Evolutionary conservation across 169 alveolate genomes (phyloP).

Genomic region (Plasmodium yoelii): DNA sequence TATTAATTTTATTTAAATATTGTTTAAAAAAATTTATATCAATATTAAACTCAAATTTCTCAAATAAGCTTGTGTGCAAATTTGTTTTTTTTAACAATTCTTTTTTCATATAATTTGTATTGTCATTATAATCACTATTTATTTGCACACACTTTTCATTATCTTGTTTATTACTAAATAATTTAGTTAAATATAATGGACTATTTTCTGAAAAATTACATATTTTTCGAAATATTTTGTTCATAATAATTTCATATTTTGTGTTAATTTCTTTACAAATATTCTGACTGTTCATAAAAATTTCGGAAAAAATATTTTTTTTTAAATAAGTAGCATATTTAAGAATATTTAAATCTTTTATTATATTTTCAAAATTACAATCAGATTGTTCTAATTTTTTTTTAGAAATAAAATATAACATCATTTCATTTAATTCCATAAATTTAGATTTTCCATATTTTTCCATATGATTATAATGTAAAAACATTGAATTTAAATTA

Average conservation of each 20-base stretch:
- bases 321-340: constrained; percentile 21
- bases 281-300: background rate
- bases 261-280: background rate
- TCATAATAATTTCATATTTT: background rate
- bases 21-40: constrained; percentile 10
- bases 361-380: background rate
- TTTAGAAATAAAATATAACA: constrained; percentile 46
- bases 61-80: background rate
- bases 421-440: constrained; percentile 42
- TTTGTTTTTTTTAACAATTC: background rate
- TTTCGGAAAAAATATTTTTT: constrained; percentile 9
- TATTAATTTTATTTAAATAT: background rate
- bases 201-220: background rate
- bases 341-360: constrained; percentile 20
- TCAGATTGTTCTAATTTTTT: constrained; percentile 1
- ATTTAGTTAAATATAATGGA: constrained; percentile 5
- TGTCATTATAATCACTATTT: background rate
- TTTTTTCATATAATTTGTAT: too few species aligned
- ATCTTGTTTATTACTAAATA: background rate
- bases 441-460: constrained; percentile 12
- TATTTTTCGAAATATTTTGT: constrained; percentile 1
- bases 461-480: constrained; percentile 16
- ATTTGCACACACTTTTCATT: background rate
- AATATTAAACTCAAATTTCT: background rate
- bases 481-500: too few species aligned